phyloP scores from a whole-genome alignment of 371 early-diverging fungal species.

The Mucor piriformis region DNA sequence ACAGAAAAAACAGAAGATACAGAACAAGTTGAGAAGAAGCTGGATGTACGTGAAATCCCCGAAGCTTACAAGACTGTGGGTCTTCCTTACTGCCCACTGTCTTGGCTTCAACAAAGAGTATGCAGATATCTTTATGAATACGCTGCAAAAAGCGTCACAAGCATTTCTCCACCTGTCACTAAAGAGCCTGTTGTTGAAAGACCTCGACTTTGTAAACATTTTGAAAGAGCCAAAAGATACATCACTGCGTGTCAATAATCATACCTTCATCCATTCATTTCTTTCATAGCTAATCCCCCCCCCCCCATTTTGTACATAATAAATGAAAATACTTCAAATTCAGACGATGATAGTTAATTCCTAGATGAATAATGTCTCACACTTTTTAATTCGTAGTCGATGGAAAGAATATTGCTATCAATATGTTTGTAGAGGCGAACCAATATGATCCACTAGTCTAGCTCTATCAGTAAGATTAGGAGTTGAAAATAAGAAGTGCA shows the following conservation, averaged over 20 bases:
- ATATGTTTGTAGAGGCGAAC: too few species aligned
- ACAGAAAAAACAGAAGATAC: background rate
- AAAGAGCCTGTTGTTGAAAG: background rate
- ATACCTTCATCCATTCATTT: background rate
- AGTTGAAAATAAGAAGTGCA: too few species aligned
- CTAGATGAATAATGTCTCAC: too few species aligned
- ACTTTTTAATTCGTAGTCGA: too few species aligned
- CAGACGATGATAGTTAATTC: too few species aligned
- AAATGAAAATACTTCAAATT: too few species aligned
- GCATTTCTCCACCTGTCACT: too few species aligned
- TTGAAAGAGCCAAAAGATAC: slow-evolving; percentile 10
- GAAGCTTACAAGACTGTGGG: background rate
- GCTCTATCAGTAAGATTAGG: too few species aligned
- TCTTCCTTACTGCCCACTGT: background rate
- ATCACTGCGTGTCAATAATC: slow-evolving; percentile 20
- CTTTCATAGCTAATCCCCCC: background rate
- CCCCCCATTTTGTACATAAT: background rate
- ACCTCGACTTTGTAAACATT: slow-evolving; percentile 7
- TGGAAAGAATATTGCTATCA: too few species aligned
- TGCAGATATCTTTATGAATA: slow-evolving; percentile 19
- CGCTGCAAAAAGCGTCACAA: background rate
- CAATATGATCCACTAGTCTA: too few species aligned
- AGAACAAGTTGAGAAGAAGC: background rate
- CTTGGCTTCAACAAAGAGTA: slow-evolving; percentile 10
- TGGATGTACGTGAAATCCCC: background rate